phyloP scores from a whole-genome alignment of 345 rosid genomes.

The Heritiera littoralis region DNA sequence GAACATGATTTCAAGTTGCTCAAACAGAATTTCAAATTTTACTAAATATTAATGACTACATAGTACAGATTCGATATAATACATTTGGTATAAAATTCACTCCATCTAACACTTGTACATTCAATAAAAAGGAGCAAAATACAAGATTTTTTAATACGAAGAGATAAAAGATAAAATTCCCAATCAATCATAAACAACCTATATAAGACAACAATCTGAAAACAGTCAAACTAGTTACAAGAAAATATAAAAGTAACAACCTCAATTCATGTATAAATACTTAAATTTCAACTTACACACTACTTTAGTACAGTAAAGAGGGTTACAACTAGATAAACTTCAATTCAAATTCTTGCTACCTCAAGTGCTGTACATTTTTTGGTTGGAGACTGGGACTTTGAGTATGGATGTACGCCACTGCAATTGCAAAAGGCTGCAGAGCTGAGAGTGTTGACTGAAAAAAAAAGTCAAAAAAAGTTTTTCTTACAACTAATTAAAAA shows the following conservation, averaged over 20 bases:
- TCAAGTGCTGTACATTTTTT: conserved; percentile 44
- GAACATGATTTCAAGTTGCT: background rate
- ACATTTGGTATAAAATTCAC: conserved; percentile 4
- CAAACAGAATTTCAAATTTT: background rate
- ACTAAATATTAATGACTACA: background rate
- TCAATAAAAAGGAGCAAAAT: conserved; percentile 29
- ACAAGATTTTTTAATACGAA: conserved; percentile 20
- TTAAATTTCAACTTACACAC: conserved; percentile 30
- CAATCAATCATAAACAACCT: conserved; percentile 24
- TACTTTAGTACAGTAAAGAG: conserved; percentile 18
- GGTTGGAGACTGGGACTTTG: conserved; percentile 57
- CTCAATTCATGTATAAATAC: conserved; percentile 31
- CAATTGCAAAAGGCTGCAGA: conserved; percentile 78
- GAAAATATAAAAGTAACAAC: conserved; percentile 17
- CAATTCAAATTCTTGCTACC: conserved; percentile 27
- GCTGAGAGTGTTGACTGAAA: conserved; percentile 69
- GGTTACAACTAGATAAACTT: conserved; percentile 37
- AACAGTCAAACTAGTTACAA: conserved; percentile 22
- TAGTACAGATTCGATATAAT: background rate
- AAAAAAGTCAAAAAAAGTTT: too few species aligned
- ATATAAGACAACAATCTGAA: conserved; percentile 23
- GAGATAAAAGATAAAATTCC: conserved; percentile 25
- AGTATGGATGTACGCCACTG: conserved; percentile 76
- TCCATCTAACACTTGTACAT: conserved; percentile 22
- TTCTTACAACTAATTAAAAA: too few species aligned